These are phyloP conservation scores for Teunomyces barrocoloradensis DNA, from an alignment of 805 yeast species.

Conservation along the genomic window DNA sequence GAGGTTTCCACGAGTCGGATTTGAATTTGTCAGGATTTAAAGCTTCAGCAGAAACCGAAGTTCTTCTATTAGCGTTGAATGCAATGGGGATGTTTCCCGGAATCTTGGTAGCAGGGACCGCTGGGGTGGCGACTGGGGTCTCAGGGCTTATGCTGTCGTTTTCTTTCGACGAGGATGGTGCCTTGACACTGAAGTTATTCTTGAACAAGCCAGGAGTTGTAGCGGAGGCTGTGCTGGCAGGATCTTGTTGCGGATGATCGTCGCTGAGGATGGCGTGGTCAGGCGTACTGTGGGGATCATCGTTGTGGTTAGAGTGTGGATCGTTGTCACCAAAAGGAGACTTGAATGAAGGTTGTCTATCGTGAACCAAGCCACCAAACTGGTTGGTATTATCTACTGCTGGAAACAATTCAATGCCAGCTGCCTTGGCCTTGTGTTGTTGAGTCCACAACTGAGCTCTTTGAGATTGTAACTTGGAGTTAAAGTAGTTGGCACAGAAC, in stretches of 20 bases:
- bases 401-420: conserved; percentile 50
- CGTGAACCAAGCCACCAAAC: conserved; percentile 26
- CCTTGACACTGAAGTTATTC: conserved; percentile 14
- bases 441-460: conserved; percentile 52
- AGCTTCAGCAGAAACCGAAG: conserved; percentile 88
- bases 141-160: conserved; percentile 12
- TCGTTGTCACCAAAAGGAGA: conserved; percentile 64
- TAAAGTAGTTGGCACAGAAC: conserved; percentile 74
- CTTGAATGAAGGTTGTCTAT: conserved; percentile 50
- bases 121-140: conserved; percentile 13
- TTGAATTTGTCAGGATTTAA: conserved; percentile 69
- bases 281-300: conserved; percentile 13
- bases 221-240: conserved; percentile 2
- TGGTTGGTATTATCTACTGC: conserved; percentile 34
- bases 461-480: conserved; percentile 57
- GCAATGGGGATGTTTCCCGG: conserved; percentile 48
- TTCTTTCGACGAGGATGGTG: conserved; percentile 8
- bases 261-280: neutral
- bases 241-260: conserved; percentile 1
- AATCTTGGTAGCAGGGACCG: conserved; percentile 19
- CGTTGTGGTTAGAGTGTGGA: conserved; percentile 50
- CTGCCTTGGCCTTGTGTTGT: conserved; percentile 45
- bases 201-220: conserved; percentile 13
- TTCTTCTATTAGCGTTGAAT: conserved; percentile 80
- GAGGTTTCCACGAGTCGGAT: conserved; percentile 70